Conservation (phyloP, 2,329 filamentous ascomycete genomes). For the Aspergillus sp. region DNA sequence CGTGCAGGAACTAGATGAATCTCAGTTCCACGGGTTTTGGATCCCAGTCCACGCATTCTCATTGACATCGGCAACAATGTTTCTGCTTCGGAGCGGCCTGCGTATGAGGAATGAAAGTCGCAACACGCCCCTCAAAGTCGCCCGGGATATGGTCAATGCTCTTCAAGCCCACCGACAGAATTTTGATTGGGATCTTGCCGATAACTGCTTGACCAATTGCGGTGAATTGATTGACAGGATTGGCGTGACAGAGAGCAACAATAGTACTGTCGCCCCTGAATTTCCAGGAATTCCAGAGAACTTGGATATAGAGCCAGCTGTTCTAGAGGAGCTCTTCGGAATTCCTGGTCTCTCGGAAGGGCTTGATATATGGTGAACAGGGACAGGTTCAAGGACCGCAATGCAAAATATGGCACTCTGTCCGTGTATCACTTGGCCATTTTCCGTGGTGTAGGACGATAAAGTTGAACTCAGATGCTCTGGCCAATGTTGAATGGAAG, state of each 20-base stretch:
- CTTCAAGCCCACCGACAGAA: constrained; percentile 43
- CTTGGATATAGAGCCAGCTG: neutral
- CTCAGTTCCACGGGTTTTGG: constrained; percentile 53
- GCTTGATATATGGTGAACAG: neutral
- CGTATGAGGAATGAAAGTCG: constrained; percentile 37
- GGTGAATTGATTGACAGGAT: constrained; percentile 49
- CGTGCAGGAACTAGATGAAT: constrained; percentile 46
- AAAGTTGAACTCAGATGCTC: neutral
- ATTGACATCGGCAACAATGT: constrained; percentile 52
- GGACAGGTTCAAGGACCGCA: neutral
- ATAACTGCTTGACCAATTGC: constrained; percentile 52
- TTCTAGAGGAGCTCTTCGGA: neutral
- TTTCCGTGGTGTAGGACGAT: neutral
- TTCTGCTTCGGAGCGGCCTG: constrained; percentile 51
- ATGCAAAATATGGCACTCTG: neutral
- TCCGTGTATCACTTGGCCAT: neutral
- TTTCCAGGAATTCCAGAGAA: neutral
- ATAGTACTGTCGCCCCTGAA: neutral
- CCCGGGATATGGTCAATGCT: constrained; percentile 42
- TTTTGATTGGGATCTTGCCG: constrained; percentile 51
- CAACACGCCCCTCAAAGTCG: constrained; percentile 43
- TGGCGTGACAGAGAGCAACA: neutral
- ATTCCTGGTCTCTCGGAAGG: neutral
- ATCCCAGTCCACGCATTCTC: constrained; percentile 50
- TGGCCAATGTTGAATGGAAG: neutral